A percentile compares a stretch with the other conserved stretches of the same genome.
These are phyloP conservation scores for Apostasia shenzhenica DNA, from an alignment of 106 monocot genomes.

Conservation along the genomic window DNA sequence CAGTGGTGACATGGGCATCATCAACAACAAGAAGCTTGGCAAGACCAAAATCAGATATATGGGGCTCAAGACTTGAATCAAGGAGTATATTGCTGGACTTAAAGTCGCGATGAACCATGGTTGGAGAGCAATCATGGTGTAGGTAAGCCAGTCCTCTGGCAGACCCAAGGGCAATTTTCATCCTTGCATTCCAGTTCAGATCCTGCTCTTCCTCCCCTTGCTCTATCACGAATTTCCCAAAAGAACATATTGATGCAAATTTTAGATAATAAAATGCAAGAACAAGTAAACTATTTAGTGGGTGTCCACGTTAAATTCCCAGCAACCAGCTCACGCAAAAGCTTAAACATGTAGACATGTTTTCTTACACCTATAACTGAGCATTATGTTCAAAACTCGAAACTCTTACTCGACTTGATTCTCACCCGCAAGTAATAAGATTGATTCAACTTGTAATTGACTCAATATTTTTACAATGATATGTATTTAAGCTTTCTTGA, in stretches of 20 bases:
- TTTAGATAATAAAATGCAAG: too few species aligned
- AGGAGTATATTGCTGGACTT: constrained; percentile 97
- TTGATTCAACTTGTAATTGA: too few species aligned
- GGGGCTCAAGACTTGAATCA: constrained; percentile 79
- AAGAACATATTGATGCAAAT: background rate
- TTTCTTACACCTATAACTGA: too few species aligned
- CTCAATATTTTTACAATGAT: too few species aligned
- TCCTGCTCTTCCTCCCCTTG: constrained; percentile 62
- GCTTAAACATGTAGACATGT: too few species aligned
- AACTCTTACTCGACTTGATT: too few species aligned
- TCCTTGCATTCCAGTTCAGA: constrained; percentile 94
- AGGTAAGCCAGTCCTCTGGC: constrained; percentile 84
- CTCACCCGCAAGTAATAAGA: too few species aligned
- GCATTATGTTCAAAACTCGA: too few species aligned
- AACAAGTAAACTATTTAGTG: too few species aligned
- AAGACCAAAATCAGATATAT: constrained; percentile 87
- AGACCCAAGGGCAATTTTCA: constrained; percentile 90
- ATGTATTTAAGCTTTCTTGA: too few species aligned
- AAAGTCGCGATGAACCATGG: constrained; percentile 73
- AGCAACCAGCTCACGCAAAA: too few species aligned
- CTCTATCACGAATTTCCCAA: constrained; percentile 26
- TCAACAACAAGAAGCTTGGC: constrained; percentile 82
- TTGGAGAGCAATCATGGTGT: constrained; percentile 90
- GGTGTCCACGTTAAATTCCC: too few species aligned
- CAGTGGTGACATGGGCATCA: constrained; percentile 76